Base-by-base conservation (phyloP, 2,329 filamentous ascomycete species). In the Plectosphaerella sp. region DNA sequence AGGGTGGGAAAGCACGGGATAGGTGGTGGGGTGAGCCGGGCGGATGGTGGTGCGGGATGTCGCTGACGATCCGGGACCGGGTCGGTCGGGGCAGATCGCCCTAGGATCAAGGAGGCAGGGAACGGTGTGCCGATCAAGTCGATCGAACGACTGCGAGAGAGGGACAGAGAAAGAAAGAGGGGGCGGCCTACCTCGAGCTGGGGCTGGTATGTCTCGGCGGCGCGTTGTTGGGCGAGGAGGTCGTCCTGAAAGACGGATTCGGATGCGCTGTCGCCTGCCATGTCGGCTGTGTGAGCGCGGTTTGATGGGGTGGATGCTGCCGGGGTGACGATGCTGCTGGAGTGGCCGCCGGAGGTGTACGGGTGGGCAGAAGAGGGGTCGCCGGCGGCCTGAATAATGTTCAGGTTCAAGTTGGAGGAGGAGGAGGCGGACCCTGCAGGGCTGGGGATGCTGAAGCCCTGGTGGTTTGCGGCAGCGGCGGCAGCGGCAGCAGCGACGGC, bases 121-220 rank as follows among this genome's bases (percentile, higher is more conserved):
- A n/a, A 22, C 18, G 22, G 33, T 15, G 33, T 16, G 48, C 42
- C n/a, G 43, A 20, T 37, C 24, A 3, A 22, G 22, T 22, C 22
- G 5, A 22, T 22, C 22, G 22, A 22, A 22, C 22, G 22, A 45
- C 37, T 37, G 39, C 15, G 16, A 33, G 18, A 15, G 16, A 4
- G 24, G 10, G 39, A 45, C 12, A 6, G 22, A 36, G 49, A 33
- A 14, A 18, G 28, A 20, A 18, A 36, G 8, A 7, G 28, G 8
- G 8, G 28, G 28, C 28, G 51, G 63, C 74, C 62, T 69, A 84
- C 83, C 70, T 80, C 69, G 42, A 80, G 67, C n/a, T 76, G 68
- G 7, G 82, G 80, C 54, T 79, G 76, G 62, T 83, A 86, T 39
- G 81, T 76, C 52, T 77, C 71, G 10, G 83, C 83, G 28, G 83